phyloP scores from a whole-genome alignment of 2,329 filamentous ascomycete species.

The Corinectria fuckeliana region DNA sequence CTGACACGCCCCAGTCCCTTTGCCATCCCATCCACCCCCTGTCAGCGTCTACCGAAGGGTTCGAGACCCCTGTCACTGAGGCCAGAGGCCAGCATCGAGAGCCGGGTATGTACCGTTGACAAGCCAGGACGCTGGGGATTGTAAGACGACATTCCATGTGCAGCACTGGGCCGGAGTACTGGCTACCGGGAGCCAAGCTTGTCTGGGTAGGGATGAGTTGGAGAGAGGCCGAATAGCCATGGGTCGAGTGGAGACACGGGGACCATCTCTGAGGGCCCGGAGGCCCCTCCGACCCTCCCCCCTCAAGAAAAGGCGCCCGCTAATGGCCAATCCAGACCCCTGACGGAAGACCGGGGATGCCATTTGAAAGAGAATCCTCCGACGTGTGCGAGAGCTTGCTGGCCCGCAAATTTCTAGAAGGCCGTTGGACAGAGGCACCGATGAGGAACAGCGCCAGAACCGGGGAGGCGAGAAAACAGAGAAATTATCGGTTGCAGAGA shows the following conservation, averaged over 20 bases:
- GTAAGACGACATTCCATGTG: slow-evolving; percentile 32
- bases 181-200: slow-evolving; percentile 29
- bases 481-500: slow-evolving; percentile 35
- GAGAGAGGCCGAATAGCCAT: slow-evolving; percentile 36
- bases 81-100: slow-evolving; percentile 29
- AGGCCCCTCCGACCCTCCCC: slow-evolving; percentile 36
- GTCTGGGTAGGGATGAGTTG: slow-evolving; percentile 35
- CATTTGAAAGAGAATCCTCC: slow-evolving; percentile 43
- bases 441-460: slow-evolving; percentile 31
- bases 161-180: slow-evolving; percentile 31
- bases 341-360: slow-evolving; percentile 34
- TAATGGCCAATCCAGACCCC: slow-evolving; percentile 35
- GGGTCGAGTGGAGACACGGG: slow-evolving; percentile 40
- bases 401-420: slow-evolving; percentile 45
- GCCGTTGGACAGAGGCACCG: slow-evolving; percentile 33
- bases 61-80: slow-evolving; percentile 36
- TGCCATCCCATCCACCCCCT: slow-evolving; percentile 35
- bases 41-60: slow-evolving; percentile 45
- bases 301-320: slow-evolving; percentile 31
- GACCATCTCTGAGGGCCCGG: slow-evolving; percentile 39
- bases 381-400: slow-evolving; percentile 35
- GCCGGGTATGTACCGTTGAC: slow-evolving; percentile 39
- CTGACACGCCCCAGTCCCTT: slow-evolving; percentile 38
- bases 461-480: slow-evolving; percentile 35
- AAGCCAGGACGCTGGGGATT: slow-evolving; percentile 32